phyloP scores from a whole-genome alignment of 306 rosid genomes.

The Abrus pulchellus region DNA sequence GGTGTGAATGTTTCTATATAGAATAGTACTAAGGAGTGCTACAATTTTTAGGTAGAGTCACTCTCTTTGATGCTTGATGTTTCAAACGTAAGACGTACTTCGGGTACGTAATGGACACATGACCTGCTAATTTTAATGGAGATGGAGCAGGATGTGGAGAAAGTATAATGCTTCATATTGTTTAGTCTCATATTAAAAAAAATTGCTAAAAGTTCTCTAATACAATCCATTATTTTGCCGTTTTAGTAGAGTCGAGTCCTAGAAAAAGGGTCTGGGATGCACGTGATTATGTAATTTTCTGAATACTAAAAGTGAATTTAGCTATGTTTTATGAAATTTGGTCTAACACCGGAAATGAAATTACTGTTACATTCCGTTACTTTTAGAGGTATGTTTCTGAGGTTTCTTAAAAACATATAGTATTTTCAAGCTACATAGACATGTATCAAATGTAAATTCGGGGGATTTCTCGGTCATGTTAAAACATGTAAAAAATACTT shows the following conservation, averaged over 20 bases:
- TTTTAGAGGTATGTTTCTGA: not conserved
- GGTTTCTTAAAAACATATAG: not conserved
- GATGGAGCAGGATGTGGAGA: not conserved
- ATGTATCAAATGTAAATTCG: not conserved
- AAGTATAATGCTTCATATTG: not conserved
- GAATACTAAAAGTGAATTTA: slow-evolving; percentile 19
- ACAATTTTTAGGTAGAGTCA: not conserved
- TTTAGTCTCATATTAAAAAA: not conserved
- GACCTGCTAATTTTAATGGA: not conserved
- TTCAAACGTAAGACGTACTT: not conserved
- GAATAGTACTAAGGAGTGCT: too few relatives aligned
- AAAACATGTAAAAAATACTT: not conserved
- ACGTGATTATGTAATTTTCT: slow-evolving; percentile 8
- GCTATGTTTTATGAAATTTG: not conserved
- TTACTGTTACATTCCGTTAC: not conserved
- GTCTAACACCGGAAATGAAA: slow-evolving; percentile 10
- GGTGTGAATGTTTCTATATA: too few relatives aligned
- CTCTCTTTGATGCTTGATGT: not conserved
- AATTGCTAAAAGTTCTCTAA: not conserved
- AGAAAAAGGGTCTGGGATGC: not conserved
- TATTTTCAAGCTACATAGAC: not conserved
- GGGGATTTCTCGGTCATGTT: not conserved
- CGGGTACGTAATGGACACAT: not conserved
- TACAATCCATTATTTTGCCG: not conserved
- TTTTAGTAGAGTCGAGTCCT: slow-evolving; percentile 1